Evolutionary conservation across 495 filamentous ascomycete genomes (phyloP), one percentile per base, ranked within the genome.

Genomic region (Penicillium robsamsonii): DNA sequence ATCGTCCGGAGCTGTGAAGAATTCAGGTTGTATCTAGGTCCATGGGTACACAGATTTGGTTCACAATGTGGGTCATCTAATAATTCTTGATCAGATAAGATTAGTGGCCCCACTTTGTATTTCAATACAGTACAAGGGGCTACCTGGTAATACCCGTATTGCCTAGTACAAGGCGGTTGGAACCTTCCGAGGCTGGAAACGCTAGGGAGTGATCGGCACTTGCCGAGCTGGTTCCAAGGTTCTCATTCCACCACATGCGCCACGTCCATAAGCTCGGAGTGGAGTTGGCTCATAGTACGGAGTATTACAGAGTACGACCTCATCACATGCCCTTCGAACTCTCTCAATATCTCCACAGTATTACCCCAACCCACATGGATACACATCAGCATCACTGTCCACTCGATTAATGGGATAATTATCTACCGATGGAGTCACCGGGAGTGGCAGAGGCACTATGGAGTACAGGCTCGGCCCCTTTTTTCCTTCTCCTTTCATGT

Each of bases 81-180:
- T 50, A 38, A 50, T n/a, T 2, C 15, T 17, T 8, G 48, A 50
- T 50, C 48, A 50, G 48, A 50, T 50, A 50, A 50, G 48, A 41
- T 50, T 33, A 10, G 33, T 22, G 48, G 31, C 18, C 35, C 48
- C 48, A 50, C 48, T 12, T 6, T 4, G 35, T 40, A 40, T 27
- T 50, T 25, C 35, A 13, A 4, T 17, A 22, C 10, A 15, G 29
- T 50, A 50, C 48, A 6, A 13, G 4, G 6, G 15, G 10, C 6
- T 2, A n/a, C 0, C 10, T n/a, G 1, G 20, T 38, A 25, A 30
- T 11, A 18, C 15, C 0, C 1, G 27, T 47, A 47, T 47, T n/a
- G 20, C 20, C 6, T 24, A 17, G 35, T 38, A 38, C 17, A 7
- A n/a, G n/a, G 8, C 8, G n/a, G 6, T 9, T 25, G n/a, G 20